Base-by-base conservation (phyloP, 352 stramenopile species). In the Phytophthora europaea region DNA sequence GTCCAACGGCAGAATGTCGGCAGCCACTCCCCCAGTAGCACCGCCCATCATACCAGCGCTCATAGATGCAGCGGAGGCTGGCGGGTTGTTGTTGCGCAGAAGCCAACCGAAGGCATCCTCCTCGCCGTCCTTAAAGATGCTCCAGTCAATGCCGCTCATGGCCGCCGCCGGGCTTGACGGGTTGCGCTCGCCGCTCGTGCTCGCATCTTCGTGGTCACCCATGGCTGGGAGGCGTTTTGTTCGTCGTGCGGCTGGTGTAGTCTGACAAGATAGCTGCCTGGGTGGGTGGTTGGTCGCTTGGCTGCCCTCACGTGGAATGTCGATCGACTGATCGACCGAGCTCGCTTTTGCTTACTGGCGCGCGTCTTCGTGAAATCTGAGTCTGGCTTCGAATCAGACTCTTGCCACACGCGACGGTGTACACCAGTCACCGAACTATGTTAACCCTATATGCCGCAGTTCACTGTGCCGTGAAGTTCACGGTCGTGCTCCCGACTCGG, bases 71-170 rank as follows among this genome's bases (percentile, higher is more conserved):
- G 18, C 18, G 4, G 59, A 53, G 2, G 22, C 28, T 58, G 20
- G 33, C 20, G 51, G 48, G 18, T 45, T 45, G 60, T 81, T 85
- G 20, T 79, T 81, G 52, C 81, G 76, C 72, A 87, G 68, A 6
- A 92, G 77, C 84, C 84, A 92, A 7, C 78, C 71, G 66, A 92
- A 90, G 16, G 82, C 62, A 61, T 88, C 80, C 47, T 90, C 82
- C 52, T 90, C 81, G 63, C 75, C 68, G 70, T 92, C 84, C 50
- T 84, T 83, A 69, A 92, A 92, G 61, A 92, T 88, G 70, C 77
- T 87, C 82, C 82, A 92, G 71, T 92, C 84, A 58, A 90, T 87
- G 68, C 84, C 77, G 61, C 84, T 88, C 69, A 77, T 73, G 59
- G 67, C 47, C 45, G 36, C 36, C 5, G 70, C 43, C 13, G 58